Evolutionary conservation across 495 filamentous ascomycete species (phyloP).

Genomic region (Lasiosphaeria ovina): DNA sequence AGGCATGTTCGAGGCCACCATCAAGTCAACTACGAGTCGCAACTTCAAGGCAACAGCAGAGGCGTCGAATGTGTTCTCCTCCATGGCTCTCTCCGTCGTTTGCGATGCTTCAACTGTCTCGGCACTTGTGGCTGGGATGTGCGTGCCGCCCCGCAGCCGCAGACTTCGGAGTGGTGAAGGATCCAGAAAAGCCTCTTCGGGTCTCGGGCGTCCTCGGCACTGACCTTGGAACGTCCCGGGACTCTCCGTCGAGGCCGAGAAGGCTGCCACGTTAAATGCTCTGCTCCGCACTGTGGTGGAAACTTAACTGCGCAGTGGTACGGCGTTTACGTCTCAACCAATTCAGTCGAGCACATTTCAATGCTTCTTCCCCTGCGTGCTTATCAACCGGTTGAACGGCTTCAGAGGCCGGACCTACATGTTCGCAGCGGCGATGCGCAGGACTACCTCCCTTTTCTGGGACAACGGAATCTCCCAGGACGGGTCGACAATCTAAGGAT

Average conservation of each 20-base stretch:
- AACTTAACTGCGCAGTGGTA: conserved; percentile 3
- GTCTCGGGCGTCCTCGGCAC: conserved; percentile 2
- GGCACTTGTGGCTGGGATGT: no score
- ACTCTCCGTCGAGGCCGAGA: background rate
- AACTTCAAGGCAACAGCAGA: no score
- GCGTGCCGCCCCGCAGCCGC: no score
- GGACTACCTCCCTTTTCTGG: conserved; percentile 2
- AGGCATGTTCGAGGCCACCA: no score
- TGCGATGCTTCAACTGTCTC: no score
- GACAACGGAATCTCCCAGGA: conserved; percentile 3
- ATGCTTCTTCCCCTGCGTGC: conserved; percentile 4
- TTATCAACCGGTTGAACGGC: conserved; percentile 1
- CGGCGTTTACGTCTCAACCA: background rate
- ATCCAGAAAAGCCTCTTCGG: no score
- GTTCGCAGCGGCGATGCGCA: conserved; percentile 4
- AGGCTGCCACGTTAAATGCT: conserved; percentile 2
- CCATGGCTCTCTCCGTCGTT: no score
- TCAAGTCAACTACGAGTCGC: no score
- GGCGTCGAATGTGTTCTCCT: no score
- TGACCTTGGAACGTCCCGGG: conserved; percentile 1
- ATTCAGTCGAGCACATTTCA: conserved; percentile 3
- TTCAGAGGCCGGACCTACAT: conserved; percentile 2
- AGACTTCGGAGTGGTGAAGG: no score
- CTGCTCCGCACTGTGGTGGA: conserved; percentile 2
- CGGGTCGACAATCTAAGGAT: conserved; percentile 5